Evolutionary conservation across 345 rosid genomes (phyloP).

Genomic region (Arabis alpina): DNA sequence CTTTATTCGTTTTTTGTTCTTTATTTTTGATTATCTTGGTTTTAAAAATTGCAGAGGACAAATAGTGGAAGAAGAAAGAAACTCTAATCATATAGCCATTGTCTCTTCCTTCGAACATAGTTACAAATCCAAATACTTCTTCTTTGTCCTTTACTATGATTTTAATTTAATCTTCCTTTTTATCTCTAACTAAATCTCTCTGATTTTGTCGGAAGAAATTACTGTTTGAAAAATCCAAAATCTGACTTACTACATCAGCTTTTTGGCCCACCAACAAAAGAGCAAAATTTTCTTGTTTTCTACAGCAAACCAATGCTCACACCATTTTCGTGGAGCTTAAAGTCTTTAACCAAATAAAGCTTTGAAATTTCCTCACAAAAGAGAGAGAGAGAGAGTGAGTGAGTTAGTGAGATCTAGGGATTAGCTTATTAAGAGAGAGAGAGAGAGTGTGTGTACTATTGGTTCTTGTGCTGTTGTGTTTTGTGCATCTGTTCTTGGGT

Average conservation of each 20-base stretch:
- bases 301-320: slow-evolving; percentile 46
- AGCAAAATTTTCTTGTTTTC: slow-evolving; percentile 37
- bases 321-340: slow-evolving; percentile 45
- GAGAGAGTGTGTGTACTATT: slow-evolving; percentile 15
- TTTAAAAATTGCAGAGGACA: slow-evolving; percentile 6
- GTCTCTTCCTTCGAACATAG: slow-evolving; percentile 37
- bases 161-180: slow-evolving; percentile 20
- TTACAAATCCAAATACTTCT: slow-evolving; percentile 36
- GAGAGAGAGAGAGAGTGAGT: slow-evolving; percentile 12
- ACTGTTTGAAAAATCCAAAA: slow-evolving; percentile 24
- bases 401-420: slow-evolving; percentile 36
- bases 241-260: slow-evolving; percentile 31
- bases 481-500: slow-evolving; percentile 46
- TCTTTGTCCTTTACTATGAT: slow-evolving; percentile 35
- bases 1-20: slow-evolving; percentile 26
- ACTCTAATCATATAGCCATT: slow-evolving; percentile 34
- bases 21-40: neutral
- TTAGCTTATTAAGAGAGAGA: slow-evolving; percentile 38
- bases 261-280: slow-evolving; percentile 33
- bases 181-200: slow-evolving; percentile 31
- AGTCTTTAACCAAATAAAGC: slow-evolving; percentile 32
- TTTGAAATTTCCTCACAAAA: slow-evolving; percentile 18
- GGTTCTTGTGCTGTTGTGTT: slow-evolving; percentile 46
- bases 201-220: slow-evolving; percentile 25
- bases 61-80: slow-evolving; percentile 33